These are phyloP conservation scores for Trichothecium sympodiale DNA, from an alignment of 2,329 filamentous ascomycete species.

Conservation along the genomic window DNA sequence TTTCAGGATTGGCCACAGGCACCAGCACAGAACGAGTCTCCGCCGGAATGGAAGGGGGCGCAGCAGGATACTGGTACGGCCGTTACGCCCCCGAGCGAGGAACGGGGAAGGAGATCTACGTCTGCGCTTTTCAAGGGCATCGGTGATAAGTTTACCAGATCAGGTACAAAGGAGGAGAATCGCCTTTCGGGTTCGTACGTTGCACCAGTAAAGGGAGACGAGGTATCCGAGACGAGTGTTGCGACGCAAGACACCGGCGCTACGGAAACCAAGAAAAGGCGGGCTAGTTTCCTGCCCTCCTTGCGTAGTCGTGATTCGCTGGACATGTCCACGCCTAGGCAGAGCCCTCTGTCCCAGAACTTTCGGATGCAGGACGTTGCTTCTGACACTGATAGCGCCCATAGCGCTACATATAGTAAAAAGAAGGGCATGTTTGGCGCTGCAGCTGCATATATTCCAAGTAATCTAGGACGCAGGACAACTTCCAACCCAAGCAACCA, in stretches of 20 bases:
- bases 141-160: conserved; percentile 28
- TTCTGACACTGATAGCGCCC: conserved; percentile 2
- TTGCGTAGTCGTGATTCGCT: conserved; percentile 14
- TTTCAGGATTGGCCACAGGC: neutral
- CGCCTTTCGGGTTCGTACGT: conserved; percentile 12
- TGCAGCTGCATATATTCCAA: conserved; percentile 10
- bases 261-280: conserved; percentile 22
- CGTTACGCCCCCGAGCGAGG: conserved; percentile 11
- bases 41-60: conserved; percentile 5
- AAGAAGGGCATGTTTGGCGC: conserved; percentile 27
- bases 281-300: conserved; percentile 25
- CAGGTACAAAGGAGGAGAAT: conserved; percentile 17
- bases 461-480: conserved; percentile 7
- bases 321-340: conserved; percentile 7
- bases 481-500: conserved; percentile 8
- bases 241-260: conserved; percentile 21
- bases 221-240: conserved; percentile 28
- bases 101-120: conserved; percentile 23
- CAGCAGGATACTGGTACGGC: neutral
- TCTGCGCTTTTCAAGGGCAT: conserved; percentile 41
- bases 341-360: too few species aligned
- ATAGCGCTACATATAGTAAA: conserved; percentile 18
- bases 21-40: neutral
- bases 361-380: too few species aligned
- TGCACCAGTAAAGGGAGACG: conserved; percentile 17